Evolutionary conservation across 108 stramenopile genomes (phyloP).

Genomic region (Stephanodiscus minutulus): DNA sequence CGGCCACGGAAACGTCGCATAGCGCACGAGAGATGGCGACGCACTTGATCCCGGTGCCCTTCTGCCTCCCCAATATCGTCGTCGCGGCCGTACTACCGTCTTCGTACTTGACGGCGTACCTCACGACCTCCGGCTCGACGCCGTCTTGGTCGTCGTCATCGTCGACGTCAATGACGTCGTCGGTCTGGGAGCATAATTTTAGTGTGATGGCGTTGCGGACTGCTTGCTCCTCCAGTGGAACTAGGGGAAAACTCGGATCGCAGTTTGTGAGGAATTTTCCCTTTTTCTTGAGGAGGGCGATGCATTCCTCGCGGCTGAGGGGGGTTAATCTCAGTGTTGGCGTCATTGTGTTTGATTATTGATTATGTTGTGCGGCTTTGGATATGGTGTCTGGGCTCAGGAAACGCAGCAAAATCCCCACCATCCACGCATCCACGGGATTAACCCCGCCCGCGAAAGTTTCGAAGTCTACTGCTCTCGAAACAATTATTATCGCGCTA

Average conservation of each 20-base stretch:
- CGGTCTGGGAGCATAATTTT: slow-evolving; percentile 13
- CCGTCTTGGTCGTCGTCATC: background rate
- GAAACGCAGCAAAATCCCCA: too few species aligned
- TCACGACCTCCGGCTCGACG: background rate
- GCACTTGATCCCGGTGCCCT: slow-evolving; percentile 25
- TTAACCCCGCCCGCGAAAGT: too few species aligned
- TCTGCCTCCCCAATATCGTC: slow-evolving; percentile 21
- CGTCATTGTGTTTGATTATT: slow-evolving; percentile 1
- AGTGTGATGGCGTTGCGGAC: slow-evolving; percentile 4
- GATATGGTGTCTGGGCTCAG: too few species aligned
- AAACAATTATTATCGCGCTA: too few species aligned
- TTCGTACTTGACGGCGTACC: slow-evolving; percentile 17
- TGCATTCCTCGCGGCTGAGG: slow-evolving; percentile 9
- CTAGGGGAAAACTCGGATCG: background rate
- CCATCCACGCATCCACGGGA: too few species aligned
- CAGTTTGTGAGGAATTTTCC: background rate
- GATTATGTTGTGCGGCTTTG: too few species aligned
- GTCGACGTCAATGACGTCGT: slow-evolving; percentile 2
- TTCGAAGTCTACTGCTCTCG: too few species aligned
- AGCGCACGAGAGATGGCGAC: slow-evolving; percentile 25
- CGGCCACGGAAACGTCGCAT: slow-evolving; percentile 32
- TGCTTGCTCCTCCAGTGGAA: background rate
- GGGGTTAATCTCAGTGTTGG: slow-evolving; percentile 24
- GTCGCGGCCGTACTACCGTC: slow-evolving; percentile 20
- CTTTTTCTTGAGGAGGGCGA: slow-evolving; percentile 2